A percentile compares a stretch with the other conserved stretches of the same genome.
Conservation (phyloP, 192 early-diverging fungal species). For the Coemansia reversa region DNA sequence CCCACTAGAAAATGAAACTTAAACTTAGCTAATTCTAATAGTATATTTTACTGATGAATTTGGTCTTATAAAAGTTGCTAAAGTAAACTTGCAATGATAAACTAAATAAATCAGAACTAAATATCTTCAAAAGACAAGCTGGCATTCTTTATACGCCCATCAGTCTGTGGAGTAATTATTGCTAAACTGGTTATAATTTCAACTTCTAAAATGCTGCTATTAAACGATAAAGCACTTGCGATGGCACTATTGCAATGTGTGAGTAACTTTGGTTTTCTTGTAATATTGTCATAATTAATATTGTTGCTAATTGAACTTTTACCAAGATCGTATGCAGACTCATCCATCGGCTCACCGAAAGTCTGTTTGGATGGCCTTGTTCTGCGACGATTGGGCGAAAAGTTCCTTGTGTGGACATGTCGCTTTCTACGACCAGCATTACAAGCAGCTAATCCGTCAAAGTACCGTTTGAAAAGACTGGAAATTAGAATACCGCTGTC, state of each 20-base stretch:
- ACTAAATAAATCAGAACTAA: neutral
- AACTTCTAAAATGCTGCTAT: slow-evolving; percentile 1
- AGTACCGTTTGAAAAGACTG: slow-evolving; percentile 58
- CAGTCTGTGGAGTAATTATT: slow-evolving; percentile 55
- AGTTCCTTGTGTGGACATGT: slow-evolving; percentile 26
- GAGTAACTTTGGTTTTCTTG: slow-evolving; percentile 22
- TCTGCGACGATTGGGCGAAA: slow-evolving; percentile 22
- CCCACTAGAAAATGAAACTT: too few species aligned
- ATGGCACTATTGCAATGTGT: slow-evolving; percentile 37
- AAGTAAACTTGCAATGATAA: too few species aligned
- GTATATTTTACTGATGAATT: too few species aligned
- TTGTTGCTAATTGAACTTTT: neutral
- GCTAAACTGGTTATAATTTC: slow-evolving; percentile 59
- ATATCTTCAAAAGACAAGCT: neutral
- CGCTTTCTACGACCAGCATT: slow-evolving; percentile 55
- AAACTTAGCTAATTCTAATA: too few species aligned
- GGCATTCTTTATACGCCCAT: slow-evolving; percentile 55
- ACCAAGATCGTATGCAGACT: neutral
- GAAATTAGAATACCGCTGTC: slow-evolving; percentile 62
- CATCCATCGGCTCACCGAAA: neutral
- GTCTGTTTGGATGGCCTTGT: neutral
- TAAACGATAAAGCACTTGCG: slow-evolving; percentile 12
- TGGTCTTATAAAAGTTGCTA: too few species aligned
- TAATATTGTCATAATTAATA: neutral
- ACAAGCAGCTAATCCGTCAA: slow-evolving; percentile 60